Conservation (phyloP, 495 filamentous ascomycete genomes). For the Letharia columbiana region DNA sequence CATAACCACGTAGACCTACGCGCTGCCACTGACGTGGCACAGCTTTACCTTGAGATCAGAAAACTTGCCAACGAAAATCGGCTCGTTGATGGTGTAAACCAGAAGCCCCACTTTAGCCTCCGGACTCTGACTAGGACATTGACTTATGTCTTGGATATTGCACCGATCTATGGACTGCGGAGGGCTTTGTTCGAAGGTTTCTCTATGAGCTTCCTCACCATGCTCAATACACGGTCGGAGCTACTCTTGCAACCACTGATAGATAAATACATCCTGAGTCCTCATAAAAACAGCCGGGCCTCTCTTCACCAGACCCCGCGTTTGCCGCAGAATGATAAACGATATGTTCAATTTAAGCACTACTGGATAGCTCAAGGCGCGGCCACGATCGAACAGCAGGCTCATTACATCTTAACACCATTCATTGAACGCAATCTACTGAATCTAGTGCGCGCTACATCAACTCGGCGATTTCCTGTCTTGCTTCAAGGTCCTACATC, state of each 20-base stretch:
- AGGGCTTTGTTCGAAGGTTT: slow-evolving; percentile 90
- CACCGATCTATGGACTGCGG: slow-evolving; percentile 77
- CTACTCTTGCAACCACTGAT: slow-evolving; percentile 68
- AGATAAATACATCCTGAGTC: slow-evolving; percentile 66
- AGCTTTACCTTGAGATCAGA: slow-evolving; percentile 81
- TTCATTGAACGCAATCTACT: slow-evolving; percentile 90
- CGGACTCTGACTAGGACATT: slow-evolving; percentile 87
- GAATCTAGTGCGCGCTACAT: slow-evolving; percentile 86
- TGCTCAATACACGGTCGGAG: slow-evolving; percentile 72
- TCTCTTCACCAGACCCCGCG: slow-evolving; percentile 65
- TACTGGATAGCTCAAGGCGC: slow-evolving; percentile 84
- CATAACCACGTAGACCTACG: slow-evolving; percentile 55
- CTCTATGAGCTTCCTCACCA: slow-evolving; percentile 93
- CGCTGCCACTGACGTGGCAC: slow-evolving; percentile 65
- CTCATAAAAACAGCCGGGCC: slow-evolving; percentile 54
- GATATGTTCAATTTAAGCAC: slow-evolving; percentile 82
- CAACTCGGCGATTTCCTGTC: slow-evolving; percentile 84
- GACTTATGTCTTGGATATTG: slow-evolving; percentile 75
- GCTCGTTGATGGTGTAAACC: slow-evolving; percentile 86
- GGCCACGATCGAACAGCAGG: slow-evolving; percentile 55
- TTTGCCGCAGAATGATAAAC: slow-evolving; percentile 61
- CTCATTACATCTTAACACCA: slow-evolving; percentile 92
- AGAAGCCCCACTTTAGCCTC: slow-evolving; percentile 91
- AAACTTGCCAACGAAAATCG: slow-evolving; percentile 67
- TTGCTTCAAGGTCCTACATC: slow-evolving; percentile 97